phyloP scores from a whole-genome alignment of 192 early-diverging fungal genomes.

The Coemansia sp. region DNA sequence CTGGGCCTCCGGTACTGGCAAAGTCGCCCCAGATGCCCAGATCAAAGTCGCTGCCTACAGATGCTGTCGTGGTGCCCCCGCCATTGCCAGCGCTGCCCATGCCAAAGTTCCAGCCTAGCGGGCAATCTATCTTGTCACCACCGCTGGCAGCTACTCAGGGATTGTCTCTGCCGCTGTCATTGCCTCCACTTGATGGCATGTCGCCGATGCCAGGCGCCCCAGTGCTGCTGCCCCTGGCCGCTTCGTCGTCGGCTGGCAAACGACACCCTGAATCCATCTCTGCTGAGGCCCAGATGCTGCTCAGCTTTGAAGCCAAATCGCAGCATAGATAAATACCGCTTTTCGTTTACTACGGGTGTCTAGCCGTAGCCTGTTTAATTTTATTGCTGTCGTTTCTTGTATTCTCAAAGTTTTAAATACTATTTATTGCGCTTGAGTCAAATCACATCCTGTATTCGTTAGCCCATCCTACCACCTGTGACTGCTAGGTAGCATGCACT shows the following conservation, averaged over 20 bases:
- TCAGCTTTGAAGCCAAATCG: constrained; percentile 32
- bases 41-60: constrained; percentile 16
- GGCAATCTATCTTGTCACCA: neutral
- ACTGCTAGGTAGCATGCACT: too few species aligned
- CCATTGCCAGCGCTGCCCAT: constrained; percentile 40
- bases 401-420: too few species aligned
- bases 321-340: neutral
- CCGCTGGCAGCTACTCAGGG: neutral
- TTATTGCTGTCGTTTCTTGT: too few species aligned
- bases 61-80: neutral
- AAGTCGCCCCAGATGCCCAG: constrained; percentile 19
- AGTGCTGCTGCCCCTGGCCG: neutral
- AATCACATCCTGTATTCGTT: too few species aligned
- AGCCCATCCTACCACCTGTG: too few species aligned
- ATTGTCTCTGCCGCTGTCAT: constrained; percentile 5
- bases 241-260: neutral
- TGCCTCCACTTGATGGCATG: constrained; percentile 8
- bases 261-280: constrained; percentile 20
- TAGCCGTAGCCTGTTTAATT: too few species aligned
- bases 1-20: neutral
- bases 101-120: constrained; percentile 41
- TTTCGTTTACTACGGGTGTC: neutral
- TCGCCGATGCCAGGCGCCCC: constrained; percentile 5
- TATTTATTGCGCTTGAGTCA: too few species aligned
- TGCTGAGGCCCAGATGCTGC: constrained; percentile 48